Evolutionary conservation across 768 basidiomycete genomes (phyloP).

Genomic region (Leccinum disarticulatum): DNA sequence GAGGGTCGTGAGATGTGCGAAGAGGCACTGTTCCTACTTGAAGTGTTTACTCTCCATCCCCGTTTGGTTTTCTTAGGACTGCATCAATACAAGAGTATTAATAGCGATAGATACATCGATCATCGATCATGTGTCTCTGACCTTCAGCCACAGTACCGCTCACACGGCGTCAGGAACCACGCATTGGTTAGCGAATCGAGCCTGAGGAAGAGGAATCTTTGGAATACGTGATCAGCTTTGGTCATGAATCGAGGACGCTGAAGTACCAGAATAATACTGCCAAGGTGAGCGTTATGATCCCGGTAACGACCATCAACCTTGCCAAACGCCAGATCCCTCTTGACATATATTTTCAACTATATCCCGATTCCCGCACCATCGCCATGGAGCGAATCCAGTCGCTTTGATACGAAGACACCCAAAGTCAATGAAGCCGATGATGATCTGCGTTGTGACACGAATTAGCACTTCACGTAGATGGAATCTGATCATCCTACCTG

Average conservation of each 20-base stretch:
- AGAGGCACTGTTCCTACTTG: conserved; percentile 72
- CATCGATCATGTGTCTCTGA: conserved; percentile 16
- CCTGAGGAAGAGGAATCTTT: conserved; percentile 64
- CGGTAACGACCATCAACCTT: conserved; percentile 73
- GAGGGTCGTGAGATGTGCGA: not conserved
- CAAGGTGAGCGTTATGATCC: conserved; percentile 52
- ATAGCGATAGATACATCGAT: not conserved
- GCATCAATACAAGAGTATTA: not conserved
- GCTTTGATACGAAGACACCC: conserved; percentile 64
- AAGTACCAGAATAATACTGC: conserved; percentile 55
- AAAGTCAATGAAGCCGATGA: conserved; percentile 68
- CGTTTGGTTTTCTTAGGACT: conserved; percentile 55
- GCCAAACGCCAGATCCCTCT: not conserved
- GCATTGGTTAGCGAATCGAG: conserved; percentile 65
- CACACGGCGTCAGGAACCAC: conserved; percentile 69
- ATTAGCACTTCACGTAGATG: conserved; percentile 7
- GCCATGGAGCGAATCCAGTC: conserved; percentile 62
- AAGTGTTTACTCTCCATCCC: conserved; percentile 82
- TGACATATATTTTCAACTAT: not conserved
- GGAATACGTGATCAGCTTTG: not conserved
- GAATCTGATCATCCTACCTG: conserved; percentile 38
- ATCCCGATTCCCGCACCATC: conserved; percentile 46
- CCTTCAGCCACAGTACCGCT: conserved; percentile 71
- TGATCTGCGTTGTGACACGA: conserved; percentile 55
- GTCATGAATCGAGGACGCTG: not conserved